Evolutionary conservation across 2,329 filamentous ascomycete species (phyloP), one percentile per base, ranked within the genome.

Genomic region (Colletotrichum ledebouriae): DNA sequence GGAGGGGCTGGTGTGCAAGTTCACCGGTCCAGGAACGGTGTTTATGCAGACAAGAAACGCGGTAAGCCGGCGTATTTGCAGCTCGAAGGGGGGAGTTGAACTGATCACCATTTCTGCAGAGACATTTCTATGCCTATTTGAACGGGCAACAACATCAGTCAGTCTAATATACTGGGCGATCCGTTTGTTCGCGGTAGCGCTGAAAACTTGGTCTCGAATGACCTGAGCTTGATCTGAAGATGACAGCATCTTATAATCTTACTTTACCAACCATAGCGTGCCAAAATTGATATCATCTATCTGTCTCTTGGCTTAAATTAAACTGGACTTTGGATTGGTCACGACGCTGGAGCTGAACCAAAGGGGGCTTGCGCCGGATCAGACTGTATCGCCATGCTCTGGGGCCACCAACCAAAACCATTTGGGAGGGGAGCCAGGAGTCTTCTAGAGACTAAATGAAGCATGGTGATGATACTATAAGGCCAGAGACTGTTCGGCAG

Each of bases 1-100:
- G 0, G 96, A 99, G 80, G 96, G 96, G 0, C 82, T 98, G 41
- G 94, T 97, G 4, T 99, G 96, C 84, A 97, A 94, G 77, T 98
- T 98, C 73, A 94, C 91, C 0, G 94, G 92, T 0, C 96, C 96
- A 0, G 96, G 96, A 0, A 97, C 94, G 0, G 87, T 99, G 0
- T 98, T 94, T 75, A 85, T 98, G 74, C 96, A 99, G 80, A 98
- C 96, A 1, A 88, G 96, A 70, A 98, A 98, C 76, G 86, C 94
- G 59, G 87, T 89, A 80, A 77, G 88, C 83, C 41, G 10, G 2
- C 2, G 4, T 34, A 53, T 34, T 22, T 15, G 4, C 2, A 6
- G 11, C 6, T 25, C 25, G 22, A 6, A 10, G 3, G 11, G 29
- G 2, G 6, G 6, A 4, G 25, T 20, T 58, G 15, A 22, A 13